These are phyloP conservation scores for Boletus rubroflammeus DNA, from an alignment of 768 basidiomycete genomes.

Conservation along the genomic window DNA sequence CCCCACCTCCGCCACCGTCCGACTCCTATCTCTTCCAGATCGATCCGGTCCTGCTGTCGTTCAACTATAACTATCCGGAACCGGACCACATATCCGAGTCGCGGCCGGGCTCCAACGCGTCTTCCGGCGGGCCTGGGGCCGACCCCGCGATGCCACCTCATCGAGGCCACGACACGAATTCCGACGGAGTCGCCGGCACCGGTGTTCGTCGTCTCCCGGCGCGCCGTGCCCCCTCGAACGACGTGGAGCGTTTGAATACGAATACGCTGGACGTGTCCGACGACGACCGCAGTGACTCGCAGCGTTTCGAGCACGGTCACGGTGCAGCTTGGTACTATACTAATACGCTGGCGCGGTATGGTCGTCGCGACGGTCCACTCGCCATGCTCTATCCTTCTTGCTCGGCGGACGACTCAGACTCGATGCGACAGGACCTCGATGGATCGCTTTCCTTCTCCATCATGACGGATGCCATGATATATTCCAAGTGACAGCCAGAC, in stretches of 20 bases:
- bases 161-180: neutral
- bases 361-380: constrained; percentile 1
- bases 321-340: neutral
- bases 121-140: neutral
- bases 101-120: neutral
- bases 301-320: neutral
- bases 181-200: too few relatives aligned
- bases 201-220: neutral
- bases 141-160: neutral
- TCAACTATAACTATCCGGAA: constrained; percentile 13
- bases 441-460: constrained; percentile 5
- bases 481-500: too few relatives aligned
- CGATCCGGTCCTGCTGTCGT: constrained; percentile 26
- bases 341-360: neutral
- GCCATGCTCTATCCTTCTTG: constrained; percentile 2
- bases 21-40: constrained; percentile 17
- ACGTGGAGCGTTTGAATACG: neutral
- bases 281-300: too few relatives aligned
- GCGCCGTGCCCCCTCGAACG: neutral
- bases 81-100: neutral
- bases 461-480: neutral
- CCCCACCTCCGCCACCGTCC: neutral
- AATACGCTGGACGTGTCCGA: neutral
- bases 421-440: neutral
- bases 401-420: neutral